Base-by-base conservation (phyloP, 163 green algal species). In the Scenedesmus sp. region DNA sequence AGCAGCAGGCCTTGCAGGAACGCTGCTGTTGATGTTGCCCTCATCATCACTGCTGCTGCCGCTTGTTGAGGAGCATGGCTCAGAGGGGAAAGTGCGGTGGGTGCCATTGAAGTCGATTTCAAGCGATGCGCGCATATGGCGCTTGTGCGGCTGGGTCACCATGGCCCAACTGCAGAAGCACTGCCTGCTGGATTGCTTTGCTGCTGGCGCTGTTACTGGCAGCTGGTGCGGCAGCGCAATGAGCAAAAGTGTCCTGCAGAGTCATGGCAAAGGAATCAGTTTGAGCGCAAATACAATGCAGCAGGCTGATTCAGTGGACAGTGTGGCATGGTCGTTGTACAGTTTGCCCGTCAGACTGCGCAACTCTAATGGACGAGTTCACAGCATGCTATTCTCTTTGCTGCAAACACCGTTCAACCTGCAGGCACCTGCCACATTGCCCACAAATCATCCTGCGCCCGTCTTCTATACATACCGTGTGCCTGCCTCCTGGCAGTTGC, bases 21-120 rank as follows among this genome's bases (percentile, higher is more conserved):
- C 46, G 88, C 15, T 79, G 59, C 34, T 77, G 54, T 54, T 90
- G 46, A n/a, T 34, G 23, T 46, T 70, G 20, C 60, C 62, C 8
- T 82, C 73, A 9, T 92, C 81, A 66, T 81, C 84, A 2, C 85
- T 84, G 34, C 79, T 57, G 81, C 59, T 15, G 79, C 59, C n/a
- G 67, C 6, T 70, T 4, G 57, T 82, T 12, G 62, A 4, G 26
- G 76, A 88, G 8, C 12, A 77, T 2, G 73, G 23, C 55, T 59
- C 87, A 54, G 64, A 16, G 52, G 85, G 83, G 18, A 84, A n/a
- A 1, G n/a, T n/a, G n/a, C 46, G 88, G 18, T 55, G 60, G 6
- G 79, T 62, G 52, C 81, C 88, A 23, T 88, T 88, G 46, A 88
- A 76, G 5, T 88, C 62, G 8, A 88, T 13, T 6, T 92, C 88